Percentiles rank a stretch among this genome's conserved stretches.
These are phyloP conservation scores for Starmerella potacharoeniae DNA, from an alignment of 805 yeast genomes.

Conservation along the genomic window DNA sequence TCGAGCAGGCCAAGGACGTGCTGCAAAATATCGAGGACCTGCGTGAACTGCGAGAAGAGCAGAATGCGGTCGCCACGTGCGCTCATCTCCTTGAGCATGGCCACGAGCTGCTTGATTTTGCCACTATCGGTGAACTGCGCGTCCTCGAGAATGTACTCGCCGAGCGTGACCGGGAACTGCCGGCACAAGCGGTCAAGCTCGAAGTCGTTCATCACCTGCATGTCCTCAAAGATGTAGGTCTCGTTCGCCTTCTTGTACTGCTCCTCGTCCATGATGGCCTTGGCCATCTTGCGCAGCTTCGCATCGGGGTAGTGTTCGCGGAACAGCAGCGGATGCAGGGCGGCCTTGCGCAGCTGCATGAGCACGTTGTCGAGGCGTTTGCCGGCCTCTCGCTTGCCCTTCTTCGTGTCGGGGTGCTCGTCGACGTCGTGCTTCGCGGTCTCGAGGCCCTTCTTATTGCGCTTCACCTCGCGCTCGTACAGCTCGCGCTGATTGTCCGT, in stretches of 20 bases:
- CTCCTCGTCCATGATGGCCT: conserved; percentile 67
- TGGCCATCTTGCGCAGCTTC: conserved; percentile 54
- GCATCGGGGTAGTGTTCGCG: conserved; percentile 51
- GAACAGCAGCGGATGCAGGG: conserved; percentile 83
- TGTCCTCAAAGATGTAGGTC: conserved; percentile 76
- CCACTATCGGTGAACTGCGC: conserved; percentile 61
- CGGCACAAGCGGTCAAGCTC: conserved; percentile 69
- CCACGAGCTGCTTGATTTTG: conserved; percentile 48
- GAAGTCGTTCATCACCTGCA: conserved; percentile 88
- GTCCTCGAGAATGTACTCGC: conserved; percentile 40
- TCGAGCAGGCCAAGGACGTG: conserved; percentile 50
- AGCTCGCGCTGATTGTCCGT: conserved; percentile 42
- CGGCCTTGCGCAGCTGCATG: conserved; percentile 84
- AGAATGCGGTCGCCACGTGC: conserved; percentile 53
- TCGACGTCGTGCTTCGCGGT: conserved; percentile 26
- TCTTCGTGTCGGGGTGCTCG: conserved; percentile 21
- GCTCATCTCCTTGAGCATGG: conserved; percentile 42
- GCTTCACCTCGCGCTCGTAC: conserved; percentile 48
- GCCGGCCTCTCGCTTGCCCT: conserved; percentile 30
- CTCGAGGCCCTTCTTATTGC: conserved; percentile 18
- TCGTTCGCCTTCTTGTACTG: conserved; percentile 67
- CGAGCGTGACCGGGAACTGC: conserved; percentile 55
- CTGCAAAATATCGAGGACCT: conserved; percentile 80
- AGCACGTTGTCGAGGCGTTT: conserved; percentile 52
- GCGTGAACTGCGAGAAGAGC: conserved; percentile 86